Evolutionary conservation across 495 filamentous ascomycete genomes (phyloP), one percentile per base, ranked within the genome.

Genomic region (Cryomyces antarcticus): DNA sequence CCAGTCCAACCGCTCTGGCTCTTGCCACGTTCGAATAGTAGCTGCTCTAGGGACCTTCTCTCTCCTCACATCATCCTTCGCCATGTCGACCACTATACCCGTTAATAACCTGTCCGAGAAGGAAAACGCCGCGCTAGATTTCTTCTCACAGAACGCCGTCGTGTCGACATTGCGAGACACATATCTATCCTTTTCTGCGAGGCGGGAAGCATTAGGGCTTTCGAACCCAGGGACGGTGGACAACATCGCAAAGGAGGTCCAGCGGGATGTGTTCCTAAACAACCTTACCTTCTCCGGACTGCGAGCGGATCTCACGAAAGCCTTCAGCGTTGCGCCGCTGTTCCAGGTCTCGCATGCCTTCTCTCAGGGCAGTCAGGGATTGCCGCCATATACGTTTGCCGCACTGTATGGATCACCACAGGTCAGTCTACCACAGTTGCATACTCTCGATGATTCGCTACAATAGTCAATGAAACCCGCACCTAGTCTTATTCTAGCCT

Each of bases 291-390:
- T 96, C 70, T 72, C 81, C 13, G 92, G 92, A 44, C 71, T 99
- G 57, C 80, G 85, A 49, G 92, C 89, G 55, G 92, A 99, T 61
- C 63, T 96, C 54, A 93, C 80, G 49, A 99, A 95, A 71, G 78
- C 81, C 51, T 87, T 95, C 65, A 82, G 83, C 67, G 71, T 93
- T 55, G 71, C 75, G 49, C 92, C 89, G 38, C 66, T 96, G 53
- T 99, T 99, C 71, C 88, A 95, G 61, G 79, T 94, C 46, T 93
- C 87, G 41, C 92, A 99, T 69, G 79, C 87, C 41, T 89, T 99
- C 58, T 73, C 87, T 30, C 83, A 94, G 76, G 88, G 92, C 45
- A 72, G 72, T 11, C 80, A 89, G 55, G 74, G 77, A 41, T 63
- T 88, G 58, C 82, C 84, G 54, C 92, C 92, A 31, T 99, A 99